Evolutionary conservation across 805 yeast genomes (phyloP).

Genomic region (Yamadazyma scolyti): DNA sequence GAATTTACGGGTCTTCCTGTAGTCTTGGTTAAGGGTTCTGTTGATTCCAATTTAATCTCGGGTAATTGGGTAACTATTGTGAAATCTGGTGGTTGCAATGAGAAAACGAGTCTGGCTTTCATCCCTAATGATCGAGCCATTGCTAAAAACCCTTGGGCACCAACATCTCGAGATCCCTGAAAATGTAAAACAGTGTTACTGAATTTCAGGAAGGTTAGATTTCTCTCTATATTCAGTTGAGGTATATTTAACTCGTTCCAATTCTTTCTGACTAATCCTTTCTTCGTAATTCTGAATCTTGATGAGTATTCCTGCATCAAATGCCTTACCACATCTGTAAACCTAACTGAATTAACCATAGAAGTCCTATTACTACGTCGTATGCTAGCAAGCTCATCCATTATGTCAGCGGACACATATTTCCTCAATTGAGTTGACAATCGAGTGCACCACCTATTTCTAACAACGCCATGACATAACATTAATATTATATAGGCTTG

Average conservation of each 20-base stretch:
- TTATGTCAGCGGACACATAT: slow-evolving; percentile 39
- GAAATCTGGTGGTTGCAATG: slow-evolving; percentile 89
- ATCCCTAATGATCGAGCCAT: slow-evolving; percentile 68
- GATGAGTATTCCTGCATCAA: slow-evolving; percentile 60
- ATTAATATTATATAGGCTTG: slow-evolving; percentile 53
- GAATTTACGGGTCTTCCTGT: slow-evolving; percentile 1
- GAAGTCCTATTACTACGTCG: slow-evolving; percentile 7
- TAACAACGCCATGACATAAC: slow-evolving; percentile 60
- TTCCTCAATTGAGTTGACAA: slow-evolving; percentile 40
- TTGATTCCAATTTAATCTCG: slow-evolving; percentile 5
- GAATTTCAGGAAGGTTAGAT: slow-evolving; percentile 42
- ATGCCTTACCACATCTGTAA: slow-evolving; percentile 74
- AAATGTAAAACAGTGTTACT: slow-evolving; percentile 37
- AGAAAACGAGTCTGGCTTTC: slow-evolving; percentile 70
- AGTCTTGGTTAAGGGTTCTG: slow-evolving; percentile 1
- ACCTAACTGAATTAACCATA: slow-evolving; percentile 53
- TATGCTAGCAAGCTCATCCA: slow-evolving; percentile 7
- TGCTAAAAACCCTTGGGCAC: slow-evolving; percentile 85
- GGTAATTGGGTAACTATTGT: slow-evolving; percentile 30
- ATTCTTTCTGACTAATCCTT: slow-evolving; percentile 32
- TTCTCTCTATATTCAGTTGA: slow-evolving; percentile 19
- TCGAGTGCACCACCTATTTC: slow-evolving; percentile 75
- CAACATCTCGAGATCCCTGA: slow-evolving; percentile 72
- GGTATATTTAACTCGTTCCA: slow-evolving; percentile 28
- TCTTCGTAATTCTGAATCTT: slow-evolving; percentile 46